phyloP scores from a whole-genome alignment of 2,329 filamentous ascomycete genomes.

The Pyricularia sp. region DNA sequence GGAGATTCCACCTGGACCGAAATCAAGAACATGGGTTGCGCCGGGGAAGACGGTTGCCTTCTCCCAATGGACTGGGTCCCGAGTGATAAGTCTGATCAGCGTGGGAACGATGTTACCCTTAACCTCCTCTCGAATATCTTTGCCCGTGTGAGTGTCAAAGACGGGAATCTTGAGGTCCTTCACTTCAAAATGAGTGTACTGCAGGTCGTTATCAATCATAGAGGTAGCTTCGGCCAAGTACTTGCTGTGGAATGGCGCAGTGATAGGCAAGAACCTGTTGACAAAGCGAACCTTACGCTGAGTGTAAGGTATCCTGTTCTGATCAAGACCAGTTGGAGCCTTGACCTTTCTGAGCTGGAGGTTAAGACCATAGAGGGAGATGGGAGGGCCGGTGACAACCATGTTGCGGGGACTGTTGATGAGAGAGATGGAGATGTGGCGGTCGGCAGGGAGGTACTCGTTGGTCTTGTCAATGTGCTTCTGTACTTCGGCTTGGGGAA shows the following conservation, averaged over 20 bases:
- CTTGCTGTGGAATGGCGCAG: constrained; percentile 94
- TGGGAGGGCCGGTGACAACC: constrained; percentile 89
- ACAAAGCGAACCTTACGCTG: constrained; percentile 94
- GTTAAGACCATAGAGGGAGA: constrained; percentile 93
- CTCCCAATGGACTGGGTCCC: constrained; percentile 92
- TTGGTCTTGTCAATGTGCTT: constrained; percentile 96
- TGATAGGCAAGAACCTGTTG: constrained; percentile 94
- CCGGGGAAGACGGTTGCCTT: constrained; percentile 80
- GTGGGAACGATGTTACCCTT: constrained; percentile 72
- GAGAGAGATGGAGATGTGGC: constrained; percentile 89
- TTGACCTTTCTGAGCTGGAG: constrained; percentile 92
- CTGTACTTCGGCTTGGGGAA: constrained; percentile 78
- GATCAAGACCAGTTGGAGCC: constrained; percentile 91
- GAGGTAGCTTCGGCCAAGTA: constrained; percentile 75
- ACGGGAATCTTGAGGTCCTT: constrained; percentile 70
- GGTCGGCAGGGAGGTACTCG: constrained; percentile 81
- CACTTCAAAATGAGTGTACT: constrained; percentile 63
- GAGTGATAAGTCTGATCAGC: constrained; percentile 84
- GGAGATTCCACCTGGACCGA: constrained; percentile 92
- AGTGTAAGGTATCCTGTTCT: constrained; percentile 86
- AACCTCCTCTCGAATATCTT: constrained; percentile 61
- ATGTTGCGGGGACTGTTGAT: constrained; percentile 96
- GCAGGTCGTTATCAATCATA: constrained; percentile 76
- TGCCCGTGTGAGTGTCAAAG: constrained; percentile 78
- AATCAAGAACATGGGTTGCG: constrained; percentile 91